Percentiles rank a stretch among this genome's conserved stretches.
Evolutionary conservation across 768 basidiomycete species (phyloP).

Genomic region (Boletus edulis): DNA sequence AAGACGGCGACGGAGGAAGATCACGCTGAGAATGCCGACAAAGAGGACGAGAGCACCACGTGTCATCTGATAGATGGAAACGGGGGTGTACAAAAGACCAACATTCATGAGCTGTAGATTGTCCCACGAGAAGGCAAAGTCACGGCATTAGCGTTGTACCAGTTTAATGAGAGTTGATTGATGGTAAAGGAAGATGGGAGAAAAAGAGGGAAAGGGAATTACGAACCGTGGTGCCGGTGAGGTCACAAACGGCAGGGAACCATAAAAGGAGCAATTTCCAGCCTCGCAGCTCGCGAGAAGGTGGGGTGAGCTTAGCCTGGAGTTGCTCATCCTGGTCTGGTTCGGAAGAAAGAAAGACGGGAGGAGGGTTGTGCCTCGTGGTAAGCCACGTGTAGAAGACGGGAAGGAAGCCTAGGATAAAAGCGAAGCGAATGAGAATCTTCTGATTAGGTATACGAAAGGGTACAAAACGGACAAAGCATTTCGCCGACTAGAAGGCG

Average conservation of each 20-base stretch:
- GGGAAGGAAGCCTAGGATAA: slow-evolving; percentile 72
- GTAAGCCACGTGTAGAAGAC: slow-evolving; percentile 69
- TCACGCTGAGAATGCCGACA: slow-evolving; percentile 86
- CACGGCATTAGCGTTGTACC: slow-evolving; percentile 17
- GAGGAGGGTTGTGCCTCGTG: slow-evolving; percentile 41
- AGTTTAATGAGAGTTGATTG: slow-evolving; percentile 3
- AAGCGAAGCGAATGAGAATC: slow-evolving; percentile 18
- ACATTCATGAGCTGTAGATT: slow-evolving; percentile 79
- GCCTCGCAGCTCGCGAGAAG: slow-evolving; percentile 53
- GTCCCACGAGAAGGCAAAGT: slow-evolving; percentile 9
- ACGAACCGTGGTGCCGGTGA: slow-evolving; percentile 86
- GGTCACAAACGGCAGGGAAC: slow-evolving; percentile 87
- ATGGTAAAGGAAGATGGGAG: slow-evolving; percentile 7
- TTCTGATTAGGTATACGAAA: slow-evolving; percentile 2
- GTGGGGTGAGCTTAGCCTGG: slow-evolving; percentile 30
- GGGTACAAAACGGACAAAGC: slow-evolving; percentile 65
- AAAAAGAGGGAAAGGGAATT: slow-evolving; percentile 12
- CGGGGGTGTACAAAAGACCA: slow-evolving; percentile 93
- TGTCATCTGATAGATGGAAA: slow-evolving; percentile 97
- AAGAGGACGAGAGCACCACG: slow-evolving; percentile 91
- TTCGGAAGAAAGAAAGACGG: slow-evolving; percentile 56
- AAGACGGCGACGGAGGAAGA: slow-evolving; percentile 83
- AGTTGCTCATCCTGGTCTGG: slow-evolving; percentile 42
- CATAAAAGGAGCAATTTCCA: slow-evolving; percentile 76
- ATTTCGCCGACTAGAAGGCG: slow-evolving; percentile 81